phyloP scores from a whole-genome alignment of 352 stramenopile genomes.

The Phytophthora hybrid region DNA sequence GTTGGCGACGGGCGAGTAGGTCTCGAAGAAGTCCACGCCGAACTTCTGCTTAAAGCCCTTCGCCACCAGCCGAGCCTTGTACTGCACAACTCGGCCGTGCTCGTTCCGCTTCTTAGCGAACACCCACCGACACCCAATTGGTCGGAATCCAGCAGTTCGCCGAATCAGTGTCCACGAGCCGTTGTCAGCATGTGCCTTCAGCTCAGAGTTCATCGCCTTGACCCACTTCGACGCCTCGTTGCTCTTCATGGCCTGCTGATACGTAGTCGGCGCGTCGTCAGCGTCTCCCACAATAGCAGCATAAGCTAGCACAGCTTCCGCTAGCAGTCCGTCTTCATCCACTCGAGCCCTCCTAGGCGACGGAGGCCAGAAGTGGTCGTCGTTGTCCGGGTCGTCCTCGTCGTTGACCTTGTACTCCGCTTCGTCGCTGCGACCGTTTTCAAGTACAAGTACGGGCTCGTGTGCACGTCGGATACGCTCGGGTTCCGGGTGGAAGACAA shows the following conservation, averaged over 20 bases:
- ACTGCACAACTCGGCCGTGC: not conserved
- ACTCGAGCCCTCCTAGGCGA: conserved; percentile 10
- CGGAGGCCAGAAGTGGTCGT: conserved; percentile 6
- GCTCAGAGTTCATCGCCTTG: conserved; percentile 15
- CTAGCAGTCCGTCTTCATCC: conserved; percentile 4
- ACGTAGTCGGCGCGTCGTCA: not conserved
- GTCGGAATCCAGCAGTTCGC: not conserved
- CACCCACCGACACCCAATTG: not conserved
- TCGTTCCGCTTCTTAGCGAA: conserved; percentile 2
- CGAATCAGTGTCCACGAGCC: conserved; percentile 10
- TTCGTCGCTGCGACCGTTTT: not conserved
- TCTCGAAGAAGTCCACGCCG: not conserved
- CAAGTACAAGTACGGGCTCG: conserved; percentile 1
- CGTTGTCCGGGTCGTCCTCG: conserved; percentile 1
- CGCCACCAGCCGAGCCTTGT: not conserved
- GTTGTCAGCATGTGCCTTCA: conserved; percentile 11
- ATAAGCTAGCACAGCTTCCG: conserved; percentile 9
- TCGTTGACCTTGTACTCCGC: not conserved
- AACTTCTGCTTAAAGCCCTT: not conserved
- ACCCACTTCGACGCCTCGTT: conserved; percentile 6
- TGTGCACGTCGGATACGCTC: not conserved
- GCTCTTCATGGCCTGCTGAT: not conserved
- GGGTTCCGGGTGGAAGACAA: conserved; percentile 2
- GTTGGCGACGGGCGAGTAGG: not conserved
- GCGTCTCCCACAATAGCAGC: not conserved